A percentile compares a stretch with the other conserved stretches of the same genome.
Conservation (phyloP, 2,329 filamentous ascomycete genomes). For the Paecilomyces dactylethromorphus region DNA sequence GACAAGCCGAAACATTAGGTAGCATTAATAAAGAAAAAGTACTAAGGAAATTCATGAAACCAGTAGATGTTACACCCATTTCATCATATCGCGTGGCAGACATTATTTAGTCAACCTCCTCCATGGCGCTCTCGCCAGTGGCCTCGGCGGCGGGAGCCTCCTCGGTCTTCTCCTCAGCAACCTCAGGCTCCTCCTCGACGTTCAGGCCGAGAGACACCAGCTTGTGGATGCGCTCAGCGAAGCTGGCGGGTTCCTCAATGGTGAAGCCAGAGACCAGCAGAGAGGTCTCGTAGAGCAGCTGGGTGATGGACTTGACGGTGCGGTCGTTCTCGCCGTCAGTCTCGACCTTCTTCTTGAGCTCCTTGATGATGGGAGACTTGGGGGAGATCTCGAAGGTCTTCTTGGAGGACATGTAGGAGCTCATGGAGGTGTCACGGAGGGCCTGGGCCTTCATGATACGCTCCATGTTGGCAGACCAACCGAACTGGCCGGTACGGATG, state of each 20-base stretch:
- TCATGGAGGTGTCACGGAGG: constrained; percentile 99
- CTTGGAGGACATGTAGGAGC: constrained; percentile 99
- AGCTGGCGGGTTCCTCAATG: constrained; percentile 96
- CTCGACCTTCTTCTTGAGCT: constrained; percentile 99
- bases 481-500: constrained; percentile 98
- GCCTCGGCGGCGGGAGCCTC: constrained; percentile 56
- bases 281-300: constrained; percentile 97
- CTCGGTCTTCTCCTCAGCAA: constrained; percentile 51
- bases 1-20: background rate
- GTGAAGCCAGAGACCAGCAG: constrained; percentile 98
- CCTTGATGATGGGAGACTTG: constrained; percentile 94
- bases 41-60: constrained; percentile 1
- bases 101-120: constrained; percentile 87
- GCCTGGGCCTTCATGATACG: constrained; percentile 99
- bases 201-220: constrained; percentile 96
- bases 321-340: constrained; percentile 95
- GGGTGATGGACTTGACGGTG: constrained; percentile 98
- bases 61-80: background rate
- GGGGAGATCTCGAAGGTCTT: constrained; percentile 99
- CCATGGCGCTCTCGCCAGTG: constrained; percentile 90
- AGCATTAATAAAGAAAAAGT: background rate
- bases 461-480: constrained; percentile 99
- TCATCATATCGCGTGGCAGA: background rate
- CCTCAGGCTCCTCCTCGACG: constrained; percentile 88
- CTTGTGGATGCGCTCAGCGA: constrained; percentile 99